Conservation (phyloP, 805 yeast genomes). For the Yamadazyma nakazawae region DNA sequence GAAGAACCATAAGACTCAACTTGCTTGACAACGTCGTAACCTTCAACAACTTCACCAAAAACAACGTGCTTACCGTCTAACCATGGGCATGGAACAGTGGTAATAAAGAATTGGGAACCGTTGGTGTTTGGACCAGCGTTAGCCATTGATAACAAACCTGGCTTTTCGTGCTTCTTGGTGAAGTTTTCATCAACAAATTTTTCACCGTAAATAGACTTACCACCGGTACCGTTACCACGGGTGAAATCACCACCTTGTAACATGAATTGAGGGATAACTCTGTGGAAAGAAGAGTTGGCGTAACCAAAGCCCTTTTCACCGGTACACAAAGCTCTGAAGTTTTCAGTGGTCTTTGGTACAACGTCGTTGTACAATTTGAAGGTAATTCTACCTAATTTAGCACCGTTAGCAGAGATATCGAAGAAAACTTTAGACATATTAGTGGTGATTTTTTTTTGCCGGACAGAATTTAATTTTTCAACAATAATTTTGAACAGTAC, state of each 20-base stretch:
- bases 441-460: background rate
- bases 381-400: slow-evolving; percentile 73
- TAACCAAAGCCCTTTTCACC: slow-evolving; percentile 95
- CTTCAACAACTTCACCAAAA: slow-evolving; percentile 71
- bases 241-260: slow-evolving; percentile 70
- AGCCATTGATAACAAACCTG: slow-evolving; percentile 88
- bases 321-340: slow-evolving; percentile 78
- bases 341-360: slow-evolving; percentile 75
- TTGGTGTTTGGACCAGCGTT: slow-evolving; percentile 92
- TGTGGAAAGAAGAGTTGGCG: slow-evolving; percentile 87
- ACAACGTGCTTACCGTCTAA: slow-evolving; percentile 78
- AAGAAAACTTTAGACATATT: slow-evolving; percentile 66
- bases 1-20: slow-evolving; percentile 64
- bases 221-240: slow-evolving; percentile 86
- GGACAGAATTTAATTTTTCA: background rate
- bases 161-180: slow-evolving; percentile 65
- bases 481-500: background rate
- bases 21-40: slow-evolving; percentile 56
- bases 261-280: slow-evolving; percentile 96
- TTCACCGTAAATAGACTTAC: slow-evolving; percentile 78
- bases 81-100: slow-evolving; percentile 77
- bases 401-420: slow-evolving; percentile 76
- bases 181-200: slow-evolving; percentile 70
- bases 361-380: slow-evolving; percentile 63
- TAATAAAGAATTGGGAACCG: slow-evolving; percentile 87